Percentiles rank a stretch among this genome's conserved stretches.
Conservation (phyloP, 306 rosid species). For the Prosopis cineraria region DNA sequence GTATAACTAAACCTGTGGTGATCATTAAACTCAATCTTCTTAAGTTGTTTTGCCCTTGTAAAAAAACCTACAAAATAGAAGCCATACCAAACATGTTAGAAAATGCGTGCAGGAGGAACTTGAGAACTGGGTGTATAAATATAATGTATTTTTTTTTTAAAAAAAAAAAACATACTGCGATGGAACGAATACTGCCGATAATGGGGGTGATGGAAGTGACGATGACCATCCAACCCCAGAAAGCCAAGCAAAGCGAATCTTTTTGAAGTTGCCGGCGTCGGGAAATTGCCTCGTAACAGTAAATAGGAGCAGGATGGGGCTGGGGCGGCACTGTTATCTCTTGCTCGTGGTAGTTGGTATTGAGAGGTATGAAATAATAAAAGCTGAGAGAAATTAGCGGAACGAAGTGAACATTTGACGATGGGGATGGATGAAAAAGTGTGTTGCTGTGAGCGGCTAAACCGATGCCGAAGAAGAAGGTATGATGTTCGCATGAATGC, state of each 20-base stretch:
- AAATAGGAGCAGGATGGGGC: slow-evolving; percentile 27
- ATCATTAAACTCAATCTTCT: slow-evolving; percentile 65
- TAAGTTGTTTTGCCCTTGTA: slow-evolving; percentile 74
- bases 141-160: too few species aligned
- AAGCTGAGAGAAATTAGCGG: slow-evolving; percentile 22
- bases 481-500: slow-evolving; percentile 35
- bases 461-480: slow-evolving; percentile 37
- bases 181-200: slow-evolving; percentile 40
- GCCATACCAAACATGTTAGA: neutral
- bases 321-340: neutral
- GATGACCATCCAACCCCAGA: slow-evolving; percentile 34
- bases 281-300: slow-evolving; percentile 16
- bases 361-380: slow-evolving; percentile 36
- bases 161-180: slow-evolving; percentile 50
- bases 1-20: slow-evolving; percentile 59
- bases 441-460: slow-evolving; percentile 35
- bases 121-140: too few species aligned
- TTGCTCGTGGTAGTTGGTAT: slow-evolving; percentile 18
- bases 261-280: slow-evolving; percentile 29
- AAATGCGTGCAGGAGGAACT: neutral
- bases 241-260: slow-evolving; percentile 38
- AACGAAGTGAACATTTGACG: slow-evolving; percentile 13
- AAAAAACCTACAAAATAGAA: slow-evolving; percentile 53
- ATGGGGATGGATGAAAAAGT: slow-evolving; percentile 11
- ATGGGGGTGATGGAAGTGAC: slow-evolving; percentile 28